Conservation (phyloP, 441 rosid genomes). For the Geranium incanum region DNA sequence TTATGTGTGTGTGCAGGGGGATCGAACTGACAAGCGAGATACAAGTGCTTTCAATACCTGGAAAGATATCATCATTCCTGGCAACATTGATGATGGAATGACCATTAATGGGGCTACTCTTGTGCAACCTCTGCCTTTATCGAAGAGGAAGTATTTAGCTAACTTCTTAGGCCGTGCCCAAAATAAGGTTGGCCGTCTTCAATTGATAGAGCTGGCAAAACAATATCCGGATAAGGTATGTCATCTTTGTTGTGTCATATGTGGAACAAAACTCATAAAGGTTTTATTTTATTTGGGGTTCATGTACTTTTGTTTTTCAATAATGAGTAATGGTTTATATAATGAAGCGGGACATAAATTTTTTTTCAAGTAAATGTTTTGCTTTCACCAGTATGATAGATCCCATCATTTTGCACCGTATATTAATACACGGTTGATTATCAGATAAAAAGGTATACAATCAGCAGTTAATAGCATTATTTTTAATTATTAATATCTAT, state of each 20-base stretch:
- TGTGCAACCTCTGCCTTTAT: constrained; percentile 67
- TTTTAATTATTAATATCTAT: background rate
- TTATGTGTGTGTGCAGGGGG: constrained; percentile 54
- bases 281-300: too few species aligned
- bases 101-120: constrained; percentile 23
- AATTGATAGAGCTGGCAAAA: constrained; percentile 68
- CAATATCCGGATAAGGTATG: constrained; percentile 77
- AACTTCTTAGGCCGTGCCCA: constrained; percentile 91
- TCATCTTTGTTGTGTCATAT: constrained; percentile 3
- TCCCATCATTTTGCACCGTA: background rate
- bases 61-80: constrained; percentile 30
- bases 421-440: background rate
- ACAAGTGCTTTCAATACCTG: constrained; percentile 47
- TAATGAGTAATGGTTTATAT: too few species aligned
- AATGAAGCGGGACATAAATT: background rate
- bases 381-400: background rate
- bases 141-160: constrained; percentile 69
- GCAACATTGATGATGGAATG: constrained; percentile 29
- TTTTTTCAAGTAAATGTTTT: background rate
- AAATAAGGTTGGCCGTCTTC: constrained; percentile 77
- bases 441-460: background rate
- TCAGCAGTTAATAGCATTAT: background rate
- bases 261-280: too few species aligned
- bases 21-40: constrained; percentile 86
- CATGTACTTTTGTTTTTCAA: too few species aligned